Conservation (phyloP, 352 stramenopile species). For the Phytophthora cryptogea region DNA sequence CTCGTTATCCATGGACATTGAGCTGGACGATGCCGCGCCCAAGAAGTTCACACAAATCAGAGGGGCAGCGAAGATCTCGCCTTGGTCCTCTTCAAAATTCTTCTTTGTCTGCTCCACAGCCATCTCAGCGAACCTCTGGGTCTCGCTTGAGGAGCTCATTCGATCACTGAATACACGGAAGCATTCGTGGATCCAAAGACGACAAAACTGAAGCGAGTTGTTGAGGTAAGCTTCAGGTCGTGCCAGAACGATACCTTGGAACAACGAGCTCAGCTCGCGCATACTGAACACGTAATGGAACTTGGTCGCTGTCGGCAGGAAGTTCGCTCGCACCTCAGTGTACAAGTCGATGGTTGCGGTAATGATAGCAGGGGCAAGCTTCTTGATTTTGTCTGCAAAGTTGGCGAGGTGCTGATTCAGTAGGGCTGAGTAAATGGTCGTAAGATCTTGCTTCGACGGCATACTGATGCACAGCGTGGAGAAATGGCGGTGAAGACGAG, state of each 20-base stretch:
- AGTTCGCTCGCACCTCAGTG: slow-evolving; percentile 67
- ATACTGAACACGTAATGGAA: slow-evolving; percentile 95
- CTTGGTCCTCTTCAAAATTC: slow-evolving; percentile 82
- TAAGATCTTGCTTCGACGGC: slow-evolving; percentile 64
- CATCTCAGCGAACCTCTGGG: slow-evolving; percentile 82
- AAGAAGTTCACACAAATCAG: slow-evolving; percentile 81
- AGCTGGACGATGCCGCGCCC: slow-evolving; percentile 3
- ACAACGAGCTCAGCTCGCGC: slow-evolving; percentile 86
- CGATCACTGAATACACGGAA: slow-evolving; percentile 92
- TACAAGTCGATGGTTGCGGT: slow-evolving; percentile 88
- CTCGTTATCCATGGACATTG: slow-evolving; percentile 14
- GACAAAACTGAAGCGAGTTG: slow-evolving; percentile 64
- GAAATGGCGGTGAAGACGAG: slow-evolving; percentile 90
- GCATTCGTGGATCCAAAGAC: slow-evolving; percentile 92
- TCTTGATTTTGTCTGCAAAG: slow-evolving; percentile 86
- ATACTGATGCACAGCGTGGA: slow-evolving; percentile 78
- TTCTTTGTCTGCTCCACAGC: slow-evolving; percentile 87
- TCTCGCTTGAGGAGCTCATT: slow-evolving; percentile 75
- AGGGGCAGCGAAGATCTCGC: slow-evolving; percentile 68
- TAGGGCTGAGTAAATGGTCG: slow-evolving; percentile 72
- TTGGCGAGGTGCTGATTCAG: slow-evolving; percentile 63
- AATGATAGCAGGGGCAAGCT: slow-evolving; percentile 61
- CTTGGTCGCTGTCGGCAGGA: slow-evolving; percentile 91
- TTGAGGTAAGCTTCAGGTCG: slow-evolving; percentile 68
- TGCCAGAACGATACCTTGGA: slow-evolving; percentile 83